Base-by-base conservation (phyloP, 2,329 filamentous ascomycete genomes). In the Beauveria bassiana region DNA sequence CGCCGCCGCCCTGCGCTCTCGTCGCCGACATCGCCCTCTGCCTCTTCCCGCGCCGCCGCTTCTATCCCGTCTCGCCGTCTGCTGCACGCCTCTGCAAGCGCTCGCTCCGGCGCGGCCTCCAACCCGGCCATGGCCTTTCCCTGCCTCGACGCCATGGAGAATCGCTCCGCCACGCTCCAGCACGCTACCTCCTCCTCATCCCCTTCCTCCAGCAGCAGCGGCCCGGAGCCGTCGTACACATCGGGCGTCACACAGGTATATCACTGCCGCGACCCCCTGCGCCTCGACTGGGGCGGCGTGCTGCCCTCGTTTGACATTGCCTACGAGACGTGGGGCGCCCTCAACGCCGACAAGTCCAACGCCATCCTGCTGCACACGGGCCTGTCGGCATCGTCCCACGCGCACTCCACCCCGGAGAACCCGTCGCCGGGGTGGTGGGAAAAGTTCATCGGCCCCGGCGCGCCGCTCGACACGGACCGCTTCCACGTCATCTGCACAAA, bases 371-470 rank as follows among this genome's bases (percentile, higher is more conserved):
- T 99, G 2, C 92, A 98, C 72, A 99, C 95, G 0, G 95, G 95
- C 9, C 81, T 99, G 5, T 97, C 93, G 0, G 95, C 95, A n/a
- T 97, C 93, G 7, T 98, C 93, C 62, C 95, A 99, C 76, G 95
- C 95, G 2, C 93, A 93, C 71, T 97, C 92, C 62, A 98, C 93
- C n/a, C 81, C 84, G 58, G 78, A 81, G 10, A 99, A 99, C 73
- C 84, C 90, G 0, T 89, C 93, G 72, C 89, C 92, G 0, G 95
- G 95, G 3, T 99, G 95, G 95, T 99, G 95, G 95, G 95, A 99
- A 76, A 93, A 89, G 74, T 99, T 99, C 73, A 98, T 99, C 70
- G 95, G 95, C 0, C 89, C 93, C 0, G 91, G 90, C 0, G 82
- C 83, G 22, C 89, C 91, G 12, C 77, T 99, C 10, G 91, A 99